Evolutionary conservation across 805 yeast species (phyloP).

Genomic region (Blastobotrys terrestris): DNA sequence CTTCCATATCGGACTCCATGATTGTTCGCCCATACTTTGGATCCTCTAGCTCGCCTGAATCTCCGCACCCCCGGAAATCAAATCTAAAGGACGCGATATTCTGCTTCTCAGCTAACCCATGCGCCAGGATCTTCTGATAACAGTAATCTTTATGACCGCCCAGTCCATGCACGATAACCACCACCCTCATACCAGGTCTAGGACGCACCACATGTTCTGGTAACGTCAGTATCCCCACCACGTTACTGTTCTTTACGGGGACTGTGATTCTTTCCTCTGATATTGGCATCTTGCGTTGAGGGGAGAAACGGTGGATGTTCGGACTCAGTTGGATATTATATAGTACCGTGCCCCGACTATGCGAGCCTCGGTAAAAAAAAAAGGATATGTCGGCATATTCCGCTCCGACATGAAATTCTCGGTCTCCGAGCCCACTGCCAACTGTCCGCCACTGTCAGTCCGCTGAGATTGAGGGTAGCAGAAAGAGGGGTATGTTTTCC

Average conservation of each 20-base stretch:
- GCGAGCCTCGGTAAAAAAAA: no score
- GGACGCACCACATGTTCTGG: conserved; percentile 8
- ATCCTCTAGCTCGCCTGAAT: conserved; percentile 48
- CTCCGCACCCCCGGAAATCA: conserved; percentile 84
- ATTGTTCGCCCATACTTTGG: conserved; percentile 48
- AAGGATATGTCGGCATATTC: neutral
- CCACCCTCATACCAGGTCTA: conserved; percentile 31
- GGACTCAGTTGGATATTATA: neutral
- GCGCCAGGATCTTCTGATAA: conserved; percentile 61
- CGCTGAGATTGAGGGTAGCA: no score
- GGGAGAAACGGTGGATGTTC: neutral
- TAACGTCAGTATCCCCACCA: conserved; percentile 12
- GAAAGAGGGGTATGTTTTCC: no score
- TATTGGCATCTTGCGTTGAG: neutral
- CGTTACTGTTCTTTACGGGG: conserved; percentile 4
- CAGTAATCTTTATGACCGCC: conserved; percentile 80
- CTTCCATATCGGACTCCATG: conserved; percentile 55
- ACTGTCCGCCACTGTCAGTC: no score
- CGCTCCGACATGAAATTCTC: neutral
- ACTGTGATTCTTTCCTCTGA: neutral
- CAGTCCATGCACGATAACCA: conserved; percentile 72
- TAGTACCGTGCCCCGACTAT: no score
- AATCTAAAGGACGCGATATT: conserved; percentile 68
- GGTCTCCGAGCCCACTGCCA: neutral
- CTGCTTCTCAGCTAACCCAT: conserved; percentile 46